Evolutionary conservation across 2,329 filamentous ascomycete species (phyloP).

Genomic region (Cordyceps pruinosa): DNA sequence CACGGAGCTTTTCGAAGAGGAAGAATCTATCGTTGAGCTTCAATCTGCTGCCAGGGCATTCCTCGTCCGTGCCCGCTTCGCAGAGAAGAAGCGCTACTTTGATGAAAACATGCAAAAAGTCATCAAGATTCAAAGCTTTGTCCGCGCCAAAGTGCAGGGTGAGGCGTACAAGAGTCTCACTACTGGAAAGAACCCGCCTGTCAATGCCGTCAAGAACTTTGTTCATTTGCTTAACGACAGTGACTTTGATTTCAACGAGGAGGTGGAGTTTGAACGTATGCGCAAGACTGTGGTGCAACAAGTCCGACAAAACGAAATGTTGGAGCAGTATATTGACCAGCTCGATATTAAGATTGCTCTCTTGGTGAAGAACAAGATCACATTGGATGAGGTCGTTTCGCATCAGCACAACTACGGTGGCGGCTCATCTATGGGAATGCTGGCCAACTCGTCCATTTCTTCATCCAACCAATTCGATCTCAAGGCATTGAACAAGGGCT

Average conservation of each 20-base stretch:
- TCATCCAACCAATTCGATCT: constrained; percentile 92
- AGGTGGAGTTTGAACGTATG: constrained; percentile 91
- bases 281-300: constrained; percentile 96
- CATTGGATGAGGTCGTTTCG: constrained; percentile 91
- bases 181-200: constrained; percentile 90
- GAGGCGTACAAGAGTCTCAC: constrained; percentile 97
- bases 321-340: constrained; percentile 97
- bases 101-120: constrained; percentile 98
- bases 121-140: constrained; percentile 96
- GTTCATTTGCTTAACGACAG: constrained; percentile 96
- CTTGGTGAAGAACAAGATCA: constrained; percentile 99
- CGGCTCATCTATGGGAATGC: constrained; percentile 65
- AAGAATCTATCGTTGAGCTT: constrained; percentile 66
- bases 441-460: constrained; percentile 82
- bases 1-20: constrained; percentile 71
- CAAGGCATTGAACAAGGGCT: constrained; percentile 95
- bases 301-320: constrained; percentile 91
- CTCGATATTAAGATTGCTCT: constrained; percentile 98
- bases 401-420: constrained; percentile 96
- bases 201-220: constrained; percentile 96
- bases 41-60: constrained; percentile 69
- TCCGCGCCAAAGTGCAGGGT: constrained; percentile 89
- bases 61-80: constrained; percentile 67
- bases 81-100: constrained; percentile 82
- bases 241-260: constrained; percentile 97